Evolutionary conservation across 805 yeast species (phyloP).

Genomic region (Ogataea pini): DNA sequence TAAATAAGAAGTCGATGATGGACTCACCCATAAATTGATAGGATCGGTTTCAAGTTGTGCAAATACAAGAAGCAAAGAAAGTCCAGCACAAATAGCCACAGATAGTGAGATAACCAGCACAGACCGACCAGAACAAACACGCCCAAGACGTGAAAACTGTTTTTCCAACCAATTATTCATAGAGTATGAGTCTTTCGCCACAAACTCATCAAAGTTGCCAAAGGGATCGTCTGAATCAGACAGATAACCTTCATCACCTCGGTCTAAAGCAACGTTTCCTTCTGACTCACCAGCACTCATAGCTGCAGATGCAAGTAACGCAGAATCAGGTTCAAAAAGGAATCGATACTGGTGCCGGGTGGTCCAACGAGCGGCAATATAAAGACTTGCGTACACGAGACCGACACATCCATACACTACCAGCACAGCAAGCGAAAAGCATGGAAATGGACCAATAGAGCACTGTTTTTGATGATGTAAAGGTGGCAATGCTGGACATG

Average conservation of each 20-base stretch:
- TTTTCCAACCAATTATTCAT: conserved; percentile 50
- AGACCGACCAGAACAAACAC: conserved; percentile 63
- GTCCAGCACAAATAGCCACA: conserved; percentile 40
- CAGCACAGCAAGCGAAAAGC: conserved; percentile 67
- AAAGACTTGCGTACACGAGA: conserved; percentile 15
- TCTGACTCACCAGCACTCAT: background rate
- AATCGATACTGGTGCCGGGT: conserved; percentile 14
- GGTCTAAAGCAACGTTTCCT: background rate
- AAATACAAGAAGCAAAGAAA: conserved; percentile 53
- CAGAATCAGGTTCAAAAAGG: conserved; percentile 17
- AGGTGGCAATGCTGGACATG: conserved; percentile 71
- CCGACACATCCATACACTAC: conserved; percentile 42
- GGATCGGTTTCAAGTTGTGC: conserved; percentile 77
- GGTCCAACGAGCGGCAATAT: conserved; percentile 8
- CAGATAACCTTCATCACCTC: conserved; percentile 10
- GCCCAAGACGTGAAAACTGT: conserved; percentile 52
- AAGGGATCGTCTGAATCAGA: conserved; percentile 22
- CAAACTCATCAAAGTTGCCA: conserved; percentile 21
- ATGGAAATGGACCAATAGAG: conserved; percentile 64
- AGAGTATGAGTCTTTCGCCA: conserved; percentile 41
- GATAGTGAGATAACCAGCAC: conserved; percentile 48
- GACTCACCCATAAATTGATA: conserved; percentile 85
- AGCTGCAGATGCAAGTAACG: conserved; percentile 10
- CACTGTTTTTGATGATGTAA: conserved; percentile 47
- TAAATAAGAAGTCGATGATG: conserved; percentile 64